These are phyloP conservation scores for Brassica balearica DNA, from an alignment of 441 rosid species.

Conservation along the genomic window DNA sequence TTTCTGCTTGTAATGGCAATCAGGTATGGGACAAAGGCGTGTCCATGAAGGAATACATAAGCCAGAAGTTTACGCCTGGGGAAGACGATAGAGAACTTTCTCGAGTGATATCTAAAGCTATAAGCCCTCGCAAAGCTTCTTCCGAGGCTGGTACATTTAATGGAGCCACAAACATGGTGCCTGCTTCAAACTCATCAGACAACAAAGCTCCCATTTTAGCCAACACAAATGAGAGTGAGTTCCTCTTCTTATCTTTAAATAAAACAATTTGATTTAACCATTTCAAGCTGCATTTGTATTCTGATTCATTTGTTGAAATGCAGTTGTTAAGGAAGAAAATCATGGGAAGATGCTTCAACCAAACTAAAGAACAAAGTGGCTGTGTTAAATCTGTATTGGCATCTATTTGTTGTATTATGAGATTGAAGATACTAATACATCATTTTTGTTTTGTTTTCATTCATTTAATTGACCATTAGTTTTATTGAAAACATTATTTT, in stretches of 20 bases:
- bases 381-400: slow-evolving; percentile 15
- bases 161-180: slow-evolving; percentile 60
- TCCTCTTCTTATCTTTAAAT: neutral
- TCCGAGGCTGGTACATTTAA: slow-evolving; percentile 54
- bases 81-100: slow-evolving; percentile 86
- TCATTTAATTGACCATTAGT: neutral
- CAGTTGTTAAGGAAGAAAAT: slow-evolving; percentile 62
- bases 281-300: neutral
- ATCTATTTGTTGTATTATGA: neutral
- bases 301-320: slow-evolving; percentile 22
- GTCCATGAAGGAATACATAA: slow-evolving; percentile 80
- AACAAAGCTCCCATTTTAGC: slow-evolving; percentile 49
- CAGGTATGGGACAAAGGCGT: slow-evolving; percentile 82
- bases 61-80: slow-evolving; percentile 77
- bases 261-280: neutral
- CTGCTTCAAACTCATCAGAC: slow-evolving; percentile 57
- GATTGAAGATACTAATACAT: slow-evolving; percentile 2
- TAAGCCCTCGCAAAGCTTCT: slow-evolving; percentile 62
- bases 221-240: slow-evolving; percentile 60
- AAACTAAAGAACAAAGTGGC: slow-evolving; percentile 52
- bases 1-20: neutral
- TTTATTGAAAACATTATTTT: neutral
- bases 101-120: slow-evolving; percentile 68
- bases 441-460: neutral
- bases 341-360: slow-evolving; percentile 71